Base-by-base conservation (phyloP, 2,329 filamentous ascomycete genomes). In the Hawksworthiomyces lignivorus region DNA sequence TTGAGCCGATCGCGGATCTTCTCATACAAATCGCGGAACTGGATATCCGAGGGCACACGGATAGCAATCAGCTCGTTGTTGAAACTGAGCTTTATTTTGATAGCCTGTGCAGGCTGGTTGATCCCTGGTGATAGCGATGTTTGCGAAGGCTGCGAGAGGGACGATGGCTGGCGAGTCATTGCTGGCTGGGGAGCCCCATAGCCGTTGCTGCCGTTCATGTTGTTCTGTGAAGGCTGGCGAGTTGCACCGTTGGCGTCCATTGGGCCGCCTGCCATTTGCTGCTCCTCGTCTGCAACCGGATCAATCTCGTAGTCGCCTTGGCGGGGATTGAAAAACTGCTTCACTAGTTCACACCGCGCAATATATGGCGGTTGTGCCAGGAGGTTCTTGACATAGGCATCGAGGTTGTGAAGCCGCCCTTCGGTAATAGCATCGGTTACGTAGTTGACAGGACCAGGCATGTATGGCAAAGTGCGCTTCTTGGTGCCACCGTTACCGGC, bases 401-500 rank as follows among this genome's bases (percentile, higher is more conserved):
- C 89, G 29, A 98, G 69, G 58, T 94, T 96, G 59, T 92, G 86
- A 45, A 92, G 79, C 51, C 92, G 80, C 21, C 88, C 89, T 57
- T 96, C 89, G 15, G 89, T 95, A 54, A 98, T 96, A 27, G 86
- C 87, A 58, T 97, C 90, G n/a, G 90, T 98, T 43, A 97, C 90
- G 62, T 94, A 95, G 50, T 89, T 94, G 48, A 98, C 90, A 4
- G 92, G 92, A 6, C 92, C 92, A 9, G 92, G 92, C 92, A 98
- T 98, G 61, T 94, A 97, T 2, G 92, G 92, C 11, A 98, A 65
- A 8, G 84, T 87, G 43, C 92, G 82, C 57, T 84, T 82, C 56
- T 88, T 80, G 37, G 73, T 75, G 33, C 83, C 82, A 15, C 82
- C 84, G 56, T 94, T 92, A 41, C 92, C 92, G 28, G 92, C 90